phyloP scores from a whole-genome alignment of 495 filamentous ascomycete species.

The Podospora anserina region DNA sequence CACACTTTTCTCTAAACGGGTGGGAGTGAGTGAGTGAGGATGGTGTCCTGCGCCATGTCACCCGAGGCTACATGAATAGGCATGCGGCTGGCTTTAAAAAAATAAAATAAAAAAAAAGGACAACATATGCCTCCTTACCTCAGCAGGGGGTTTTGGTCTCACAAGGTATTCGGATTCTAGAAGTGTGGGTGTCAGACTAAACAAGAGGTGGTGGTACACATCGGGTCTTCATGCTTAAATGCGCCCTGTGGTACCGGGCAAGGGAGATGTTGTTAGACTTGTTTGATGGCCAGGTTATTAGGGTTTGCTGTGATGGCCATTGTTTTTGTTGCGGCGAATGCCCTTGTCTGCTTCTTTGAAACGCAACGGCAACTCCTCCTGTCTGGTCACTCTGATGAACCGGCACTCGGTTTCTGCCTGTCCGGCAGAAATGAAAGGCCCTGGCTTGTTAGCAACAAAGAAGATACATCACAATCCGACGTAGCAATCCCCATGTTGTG shows the following conservation, averaged over 20 bases:
- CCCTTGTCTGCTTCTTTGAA: constrained; percentile 5
- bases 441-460: background rate
- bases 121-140: background rate
- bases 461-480: background rate
- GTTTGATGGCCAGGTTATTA: background rate
- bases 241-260: constrained; percentile 8
- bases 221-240: constrained; percentile 23
- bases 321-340: background rate
- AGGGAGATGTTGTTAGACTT: background rate
- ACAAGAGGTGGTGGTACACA: constrained; percentile 13
- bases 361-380: background rate
- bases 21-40: background rate
- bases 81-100: background rate
- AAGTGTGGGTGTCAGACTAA: constrained; percentile 5
- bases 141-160: background rate
- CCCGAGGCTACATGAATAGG: background rate
- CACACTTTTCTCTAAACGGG: constrained; percentile 9
- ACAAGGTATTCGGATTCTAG: background rate
- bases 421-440: background rate
- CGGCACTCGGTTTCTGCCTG: background rate
- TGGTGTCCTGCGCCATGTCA: background rate
- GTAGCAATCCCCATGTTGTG: background rate
- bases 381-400: background rate
- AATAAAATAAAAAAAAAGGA: background rate
- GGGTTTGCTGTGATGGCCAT: background rate